Percentiles rank a stretch among this genome's conserved stretches.
These are phyloP conservation scores for Eucalyptus cloeziana DNA, from an alignment of 345 rosid species.

Conservation along the genomic window DNA sequence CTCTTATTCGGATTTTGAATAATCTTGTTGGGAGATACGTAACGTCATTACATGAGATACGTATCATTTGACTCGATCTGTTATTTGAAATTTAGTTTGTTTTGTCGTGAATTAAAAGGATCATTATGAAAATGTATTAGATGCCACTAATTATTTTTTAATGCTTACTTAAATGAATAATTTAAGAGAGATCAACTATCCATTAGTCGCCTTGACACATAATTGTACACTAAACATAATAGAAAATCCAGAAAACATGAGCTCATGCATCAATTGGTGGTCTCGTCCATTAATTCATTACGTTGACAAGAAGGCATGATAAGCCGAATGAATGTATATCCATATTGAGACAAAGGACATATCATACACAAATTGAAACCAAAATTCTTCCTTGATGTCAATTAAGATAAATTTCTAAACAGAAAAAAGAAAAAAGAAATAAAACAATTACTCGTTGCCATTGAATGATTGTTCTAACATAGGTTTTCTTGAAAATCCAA, in stretches of 20 bases:
- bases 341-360: background rate
- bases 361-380: background rate
- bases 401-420: background rate
- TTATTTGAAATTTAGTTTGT: background rate
- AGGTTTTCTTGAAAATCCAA: background rate
- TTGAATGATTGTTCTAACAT: background rate
- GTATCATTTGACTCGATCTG: background rate
- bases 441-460: background rate
- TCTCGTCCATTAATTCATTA: background rate
- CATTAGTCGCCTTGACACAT: no score
- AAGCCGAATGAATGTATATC: background rate
- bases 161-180: background rate
- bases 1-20: background rate
- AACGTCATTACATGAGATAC: background rate
- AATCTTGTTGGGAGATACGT: background rate
- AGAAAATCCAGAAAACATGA: background rate
- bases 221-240: background rate
- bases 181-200: background rate
- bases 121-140: background rate
- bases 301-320: background rate
- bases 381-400: background rate
- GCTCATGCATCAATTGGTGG: background rate
- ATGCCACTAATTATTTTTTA: background rate
- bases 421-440: fast-evolving
- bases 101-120: background rate